phyloP scores from a whole-genome alignment of 306 rosid species.

The Rosa rugosa region DNA sequence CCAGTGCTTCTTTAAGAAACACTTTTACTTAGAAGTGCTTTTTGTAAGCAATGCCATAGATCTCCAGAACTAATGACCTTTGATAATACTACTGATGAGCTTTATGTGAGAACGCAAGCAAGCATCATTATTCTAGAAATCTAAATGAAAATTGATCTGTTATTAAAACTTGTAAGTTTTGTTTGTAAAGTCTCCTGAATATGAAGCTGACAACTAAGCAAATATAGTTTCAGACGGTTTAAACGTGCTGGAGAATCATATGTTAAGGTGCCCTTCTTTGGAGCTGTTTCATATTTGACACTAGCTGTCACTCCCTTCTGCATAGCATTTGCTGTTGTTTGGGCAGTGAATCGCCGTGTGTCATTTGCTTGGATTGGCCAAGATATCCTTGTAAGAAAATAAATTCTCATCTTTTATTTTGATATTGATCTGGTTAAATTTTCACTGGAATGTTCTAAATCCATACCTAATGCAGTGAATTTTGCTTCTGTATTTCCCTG shows the following conservation, averaged over 20 bases:
- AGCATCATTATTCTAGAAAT: background rate
- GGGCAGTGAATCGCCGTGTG: conserved; percentile 67
- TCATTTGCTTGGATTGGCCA: conserved; percentile 93
- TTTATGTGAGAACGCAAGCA: background rate
- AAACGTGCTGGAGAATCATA: conserved; percentile 66
- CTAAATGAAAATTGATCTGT: background rate
- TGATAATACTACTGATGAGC: background rate
- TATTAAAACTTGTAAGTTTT: background rate
- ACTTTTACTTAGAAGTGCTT: background rate
- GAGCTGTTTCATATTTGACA: conserved; percentile 87
- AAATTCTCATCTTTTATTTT: conserved; percentile 19
- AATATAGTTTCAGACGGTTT: conserved; percentile 94
- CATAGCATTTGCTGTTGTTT: conserved; percentile 74
- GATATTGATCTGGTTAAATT: conserved; percentile 1
- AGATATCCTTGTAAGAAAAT: conserved; percentile 85
- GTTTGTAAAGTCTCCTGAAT: conserved; percentile 11
- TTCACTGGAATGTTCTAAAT: background rate
- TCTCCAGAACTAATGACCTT: background rate
- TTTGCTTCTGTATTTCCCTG: background rate
- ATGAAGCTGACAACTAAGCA: conserved; percentile 43
- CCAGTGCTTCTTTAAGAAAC: background rate
- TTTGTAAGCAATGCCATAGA: background rate
- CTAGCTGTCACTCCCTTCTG: conserved; percentile 92
- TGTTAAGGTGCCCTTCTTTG: conserved; percentile 78
- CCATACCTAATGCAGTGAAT: background rate